A percentile compares a stretch with the other conserved stretches of the same genome.
Evolutionary conservation across 169 alveolate genomes (phyloP).

Genomic region (Cryptosporidium sp.): DNA sequence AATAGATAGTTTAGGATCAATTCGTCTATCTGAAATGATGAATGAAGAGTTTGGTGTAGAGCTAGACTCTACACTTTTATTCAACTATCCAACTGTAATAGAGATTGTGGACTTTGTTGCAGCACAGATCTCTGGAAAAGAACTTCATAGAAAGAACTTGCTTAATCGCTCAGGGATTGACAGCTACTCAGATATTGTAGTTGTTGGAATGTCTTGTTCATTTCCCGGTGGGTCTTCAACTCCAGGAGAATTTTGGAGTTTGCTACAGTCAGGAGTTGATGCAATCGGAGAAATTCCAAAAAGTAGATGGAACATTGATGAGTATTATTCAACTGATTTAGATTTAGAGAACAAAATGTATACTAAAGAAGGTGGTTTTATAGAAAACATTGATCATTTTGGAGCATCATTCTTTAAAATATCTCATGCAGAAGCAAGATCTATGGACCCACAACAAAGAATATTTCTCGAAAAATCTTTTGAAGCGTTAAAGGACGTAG

Average conservation of each 20-base stretch:
- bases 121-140: constrained; percentile 66
- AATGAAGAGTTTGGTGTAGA: constrained; percentile 78
- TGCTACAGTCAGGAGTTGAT: constrained; percentile 78
- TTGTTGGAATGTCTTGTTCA: constrained; percentile 81
- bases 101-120: constrained; percentile 81
- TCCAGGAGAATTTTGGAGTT: constrained; percentile 80
- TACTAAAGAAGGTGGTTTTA: constrained; percentile 85
- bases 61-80: constrained; percentile 81
- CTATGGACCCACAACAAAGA: constrained; percentile 89
- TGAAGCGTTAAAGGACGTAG: constrained; percentile 81
- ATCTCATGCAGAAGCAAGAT: constrained; percentile 82
- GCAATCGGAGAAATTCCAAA: constrained; percentile 82
- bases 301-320: constrained; percentile 85
- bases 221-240: constrained; percentile 83
- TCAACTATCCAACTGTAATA: constrained; percentile 82
- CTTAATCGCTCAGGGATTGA: constrained; percentile 28
- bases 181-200: constrained; percentile 69
- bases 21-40: constrained; percentile 81
- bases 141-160: background rate
- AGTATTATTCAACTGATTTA: constrained; percentile 81
- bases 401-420: constrained; percentile 82
- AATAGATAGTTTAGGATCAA: constrained; percentile 82
- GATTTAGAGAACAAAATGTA: constrained; percentile 84
- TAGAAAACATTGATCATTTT: constrained; percentile 82
- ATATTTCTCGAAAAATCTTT: constrained; percentile 81